Percentiles rank a stretch among this genome's conserved stretches.
phyloP scores from a whole-genome alignment of 257 asterid genomes.

The Fraxinus pennsylvanica region DNA sequence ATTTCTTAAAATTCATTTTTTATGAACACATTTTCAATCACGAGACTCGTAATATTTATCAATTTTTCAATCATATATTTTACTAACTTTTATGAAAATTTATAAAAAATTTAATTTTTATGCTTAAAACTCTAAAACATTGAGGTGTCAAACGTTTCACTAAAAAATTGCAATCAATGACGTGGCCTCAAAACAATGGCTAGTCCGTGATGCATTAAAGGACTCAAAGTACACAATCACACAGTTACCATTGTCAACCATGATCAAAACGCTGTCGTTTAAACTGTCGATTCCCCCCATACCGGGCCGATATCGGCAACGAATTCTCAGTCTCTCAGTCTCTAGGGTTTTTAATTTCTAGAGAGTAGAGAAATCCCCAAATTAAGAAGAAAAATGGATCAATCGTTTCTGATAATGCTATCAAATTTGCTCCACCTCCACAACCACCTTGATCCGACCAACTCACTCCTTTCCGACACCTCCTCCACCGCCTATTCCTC shows the following conservation, averaged over 20 bases:
- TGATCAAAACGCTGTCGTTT: conserved; percentile 27
- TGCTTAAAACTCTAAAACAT: no score
- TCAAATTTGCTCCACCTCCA: conserved; percentile 93
- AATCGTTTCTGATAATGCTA: conserved; percentile 82
- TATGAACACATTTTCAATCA: no score
- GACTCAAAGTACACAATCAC: not conserved
- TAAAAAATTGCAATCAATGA: not conserved
- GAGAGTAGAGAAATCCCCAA: not conserved
- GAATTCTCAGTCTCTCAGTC: conserved; percentile 15
- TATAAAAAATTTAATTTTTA: no score
- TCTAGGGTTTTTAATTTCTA: conserved; percentile 33
- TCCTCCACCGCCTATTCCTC: conserved; percentile 45
- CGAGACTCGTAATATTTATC: no score
- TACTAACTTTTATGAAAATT: no score
- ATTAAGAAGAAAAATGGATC: conserved; percentile 51
- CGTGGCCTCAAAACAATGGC: conserved; percentile 20
- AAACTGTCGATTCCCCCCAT: conserved; percentile 17
- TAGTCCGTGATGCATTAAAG: not conserved
- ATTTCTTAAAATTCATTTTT: no score
- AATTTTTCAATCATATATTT: no score
- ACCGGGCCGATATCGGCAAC: conserved; percentile 21
- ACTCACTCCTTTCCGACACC: conserved; percentile 71
- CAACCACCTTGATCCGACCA: conserved; percentile 90
- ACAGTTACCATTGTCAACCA: not conserved
- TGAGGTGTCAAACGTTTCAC: no score